Percentiles rank a stretch among this genome's conserved stretches.
Conservation (phyloP, 1,284 basidiomycete genomes). For the Ganoderma lingzhi region DNA sequence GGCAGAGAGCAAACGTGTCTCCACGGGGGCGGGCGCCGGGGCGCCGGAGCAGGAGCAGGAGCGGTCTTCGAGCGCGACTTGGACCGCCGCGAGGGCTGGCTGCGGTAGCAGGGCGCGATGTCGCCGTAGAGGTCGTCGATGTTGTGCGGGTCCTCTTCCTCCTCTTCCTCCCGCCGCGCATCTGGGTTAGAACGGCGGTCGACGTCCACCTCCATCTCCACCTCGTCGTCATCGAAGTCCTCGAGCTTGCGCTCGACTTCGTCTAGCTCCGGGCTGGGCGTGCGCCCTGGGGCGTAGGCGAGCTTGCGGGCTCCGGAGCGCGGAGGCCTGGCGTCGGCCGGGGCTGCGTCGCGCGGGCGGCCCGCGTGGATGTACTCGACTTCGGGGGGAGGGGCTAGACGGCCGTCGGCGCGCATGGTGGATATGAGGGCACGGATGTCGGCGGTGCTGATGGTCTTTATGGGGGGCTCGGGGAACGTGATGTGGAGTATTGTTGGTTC, state of each 20-base stretch:
- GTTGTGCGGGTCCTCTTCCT: conserved; percentile 21
- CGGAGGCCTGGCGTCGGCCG: background rate
- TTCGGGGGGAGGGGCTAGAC: conserved; percentile 23
- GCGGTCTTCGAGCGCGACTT: background rate
- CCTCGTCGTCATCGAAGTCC: conserved; percentile 14
- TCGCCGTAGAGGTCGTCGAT: conserved; percentile 28
- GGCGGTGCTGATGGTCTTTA: background rate
- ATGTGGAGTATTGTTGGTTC: background rate
- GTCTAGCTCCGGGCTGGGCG: conserved; percentile 14
- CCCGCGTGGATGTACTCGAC: conserved; percentile 18
- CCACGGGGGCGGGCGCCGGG: background rate
- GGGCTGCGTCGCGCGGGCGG: background rate
- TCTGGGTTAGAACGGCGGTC: conserved; percentile 6
- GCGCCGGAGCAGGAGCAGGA: background rate
- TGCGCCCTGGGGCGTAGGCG: background rate
- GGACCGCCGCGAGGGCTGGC: background rate
- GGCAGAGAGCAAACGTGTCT: background rate
- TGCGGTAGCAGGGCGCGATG: conserved; percentile 19
- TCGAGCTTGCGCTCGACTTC: conserved; percentile 21
- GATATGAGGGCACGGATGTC: conserved; percentile 24
- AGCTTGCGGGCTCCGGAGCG: background rate
- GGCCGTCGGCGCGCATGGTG: conserved; percentile 22
- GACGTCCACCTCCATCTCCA: conserved; percentile 3
- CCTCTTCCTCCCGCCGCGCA: background rate
- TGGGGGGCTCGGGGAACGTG: background rate